Conservation (phyloP, 108 stramenopile genomes). For the Nannochloropsis gaditana region DNA sequence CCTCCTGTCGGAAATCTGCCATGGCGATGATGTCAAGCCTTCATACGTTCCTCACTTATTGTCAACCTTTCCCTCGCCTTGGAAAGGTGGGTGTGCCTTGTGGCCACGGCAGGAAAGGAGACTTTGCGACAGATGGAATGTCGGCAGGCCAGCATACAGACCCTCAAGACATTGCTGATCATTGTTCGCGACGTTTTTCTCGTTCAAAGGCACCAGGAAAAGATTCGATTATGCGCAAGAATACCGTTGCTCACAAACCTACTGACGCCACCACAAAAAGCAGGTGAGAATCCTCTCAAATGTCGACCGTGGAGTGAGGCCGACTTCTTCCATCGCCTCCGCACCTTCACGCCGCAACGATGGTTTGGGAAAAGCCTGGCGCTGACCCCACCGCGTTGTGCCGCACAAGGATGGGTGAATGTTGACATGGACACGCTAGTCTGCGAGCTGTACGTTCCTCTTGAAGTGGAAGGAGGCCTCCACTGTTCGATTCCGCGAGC, state of each 20-base stretch:
- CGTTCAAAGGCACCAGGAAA: too few species aligned
- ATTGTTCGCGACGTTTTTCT: neutral
- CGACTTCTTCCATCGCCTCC: neutral
- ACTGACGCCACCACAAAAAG: neutral
- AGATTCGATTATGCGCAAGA: neutral
- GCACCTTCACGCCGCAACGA: neutral
- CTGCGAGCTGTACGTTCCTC: neutral
- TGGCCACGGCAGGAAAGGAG: neutral
- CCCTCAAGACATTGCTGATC: neutral
- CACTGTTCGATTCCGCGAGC: neutral
- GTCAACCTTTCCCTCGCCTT: neutral
- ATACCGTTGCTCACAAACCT: neutral
- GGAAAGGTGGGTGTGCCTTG: neutral
- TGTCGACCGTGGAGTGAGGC: conserved; percentile 7
- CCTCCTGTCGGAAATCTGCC: conserved; percentile 12
- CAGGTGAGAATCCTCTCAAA: neutral
- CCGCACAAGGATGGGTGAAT: conserved; percentile 8
- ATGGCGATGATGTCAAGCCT: neutral
- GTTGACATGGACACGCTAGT: neutral
- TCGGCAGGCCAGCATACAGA: neutral
- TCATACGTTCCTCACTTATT: neutral
- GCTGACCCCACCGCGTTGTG: neutral
- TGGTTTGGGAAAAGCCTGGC: conserved; percentile 5
- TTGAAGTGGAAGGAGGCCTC: neutral
- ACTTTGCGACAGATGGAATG: neutral